Base-by-base conservation (phyloP, 768 basidiomycete genomes). In the Gloeopeniophorella convolvens region DNA sequence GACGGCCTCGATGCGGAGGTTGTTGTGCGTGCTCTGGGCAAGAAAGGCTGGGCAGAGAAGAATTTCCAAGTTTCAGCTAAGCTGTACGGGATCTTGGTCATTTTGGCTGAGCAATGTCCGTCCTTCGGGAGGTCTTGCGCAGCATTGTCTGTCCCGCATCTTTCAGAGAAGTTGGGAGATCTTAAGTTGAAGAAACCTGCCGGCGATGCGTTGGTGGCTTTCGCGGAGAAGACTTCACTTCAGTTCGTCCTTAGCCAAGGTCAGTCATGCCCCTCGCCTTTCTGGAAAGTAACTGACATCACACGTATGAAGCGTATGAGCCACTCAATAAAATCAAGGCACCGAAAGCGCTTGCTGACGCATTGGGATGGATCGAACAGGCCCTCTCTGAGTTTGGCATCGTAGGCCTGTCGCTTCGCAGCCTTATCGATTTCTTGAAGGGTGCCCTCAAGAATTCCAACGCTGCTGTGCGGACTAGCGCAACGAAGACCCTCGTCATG, bases 21-120 rank as follows among this genome's bases (percentile, higher is more conserved):
- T 4, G 61, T 99, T 31, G 79, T 97, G 16, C 77, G 95, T 21
- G 83, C 87, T 57, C 68, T 98, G 51, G 83, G 79, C 3, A 98
- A 95, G 73, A 91, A 89, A 56, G 92, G 94, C 2, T 97, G 92
- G 93, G 78, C 75, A n/a, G 96, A 99, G 70, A 98, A 96, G 74
- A 99, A 98, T 62, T 99, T 99, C 59, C 95, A 99, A 72, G 94
- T 99, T 39, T 93, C 89, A 5, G 73, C 83, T 13, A 97, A 94
- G 66, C 65, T 97, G 42, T 98, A 93, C 65, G 82, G 76, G 21
- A 80, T 92, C 46, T 74, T 97, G 58, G 68, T 61, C 32, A 60
- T 79, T 8, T 77, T 98, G 33, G 87, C 93, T 2, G 80, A 89
- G 57, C 71, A 73, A 30, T 90, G 83, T 59, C 82, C 91, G 1